These are phyloP conservation scores for Nicotiana undulata DNA, from an alignment of 257 asterid genomes.

Conservation along the genomic window DNA sequence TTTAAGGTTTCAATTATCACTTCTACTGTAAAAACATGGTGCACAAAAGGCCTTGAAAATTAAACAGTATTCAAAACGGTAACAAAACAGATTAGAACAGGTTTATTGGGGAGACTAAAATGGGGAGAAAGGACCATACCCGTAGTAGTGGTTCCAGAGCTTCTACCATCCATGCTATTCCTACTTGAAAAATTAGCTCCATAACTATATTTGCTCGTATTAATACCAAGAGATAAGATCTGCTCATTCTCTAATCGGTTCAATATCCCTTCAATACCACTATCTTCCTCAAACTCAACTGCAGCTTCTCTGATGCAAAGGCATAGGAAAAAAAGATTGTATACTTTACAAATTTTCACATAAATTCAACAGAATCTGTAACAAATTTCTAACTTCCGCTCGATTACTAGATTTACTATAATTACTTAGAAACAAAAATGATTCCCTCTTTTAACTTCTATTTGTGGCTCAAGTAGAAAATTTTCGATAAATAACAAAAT, in stretches of 20 bases:
- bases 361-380: neutral
- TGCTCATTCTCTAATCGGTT: constrained; percentile 77
- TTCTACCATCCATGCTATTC: constrained; percentile 21
- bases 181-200: constrained; percentile 27
- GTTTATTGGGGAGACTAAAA: neutral
- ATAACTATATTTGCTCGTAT: constrained; percentile 26
- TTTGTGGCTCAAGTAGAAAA: neutral
- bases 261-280: constrained; percentile 70
- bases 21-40: neutral
- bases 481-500: neutral
- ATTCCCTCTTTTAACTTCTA: neutral
- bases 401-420: no score
- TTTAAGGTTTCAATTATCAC: neutral
- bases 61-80: neutral
- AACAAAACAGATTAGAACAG: neutral
- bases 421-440: neutral
- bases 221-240: constrained; percentile 39
- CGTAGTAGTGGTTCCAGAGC: constrained; percentile 13
- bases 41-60: neutral
- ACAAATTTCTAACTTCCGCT: neutral
- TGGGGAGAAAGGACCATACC: neutral
- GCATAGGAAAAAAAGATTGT: neutral
- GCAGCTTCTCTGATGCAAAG: constrained; percentile 41
- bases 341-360: neutral
- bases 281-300: constrained; percentile 38